phyloP scores from a whole-genome alignment of 257 asterid species.

The Nicotiana attenuata region DNA sequence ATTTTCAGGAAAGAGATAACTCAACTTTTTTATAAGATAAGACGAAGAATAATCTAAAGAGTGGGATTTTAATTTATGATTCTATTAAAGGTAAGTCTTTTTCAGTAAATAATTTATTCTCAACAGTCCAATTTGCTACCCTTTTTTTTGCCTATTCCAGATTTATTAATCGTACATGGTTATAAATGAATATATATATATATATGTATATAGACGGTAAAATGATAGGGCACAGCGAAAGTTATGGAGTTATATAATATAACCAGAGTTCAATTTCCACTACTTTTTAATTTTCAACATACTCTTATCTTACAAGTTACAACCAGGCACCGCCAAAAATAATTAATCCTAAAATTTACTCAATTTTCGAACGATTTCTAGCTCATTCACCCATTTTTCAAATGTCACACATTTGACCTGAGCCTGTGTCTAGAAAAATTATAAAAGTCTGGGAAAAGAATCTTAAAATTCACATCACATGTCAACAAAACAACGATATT shows the following conservation, averaged over 20 bases:
- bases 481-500: background rate
- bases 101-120: background rate
- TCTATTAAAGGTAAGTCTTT: background rate
- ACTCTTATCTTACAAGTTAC: background rate
- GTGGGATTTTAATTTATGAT: background rate
- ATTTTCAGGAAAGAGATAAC: slow-evolving; percentile 9
- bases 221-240: no score
- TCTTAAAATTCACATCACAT: background rate
- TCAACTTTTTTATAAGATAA: background rate
- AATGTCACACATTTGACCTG: background rate
- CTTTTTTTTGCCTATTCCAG: background rate
- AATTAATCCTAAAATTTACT: background rate
- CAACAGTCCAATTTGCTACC: background rate
- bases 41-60: slow-evolving; percentile 2
- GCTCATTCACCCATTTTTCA: background rate
- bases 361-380: background rate
- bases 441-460: background rate
- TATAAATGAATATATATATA: no score
- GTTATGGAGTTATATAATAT: no score
- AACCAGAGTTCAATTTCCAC: no score
- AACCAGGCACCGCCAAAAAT: background rate
- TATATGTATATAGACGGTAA: no score
- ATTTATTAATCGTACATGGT: background rate
- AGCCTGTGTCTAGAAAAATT: background rate
- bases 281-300: background rate